Evolutionary conservation across 2,329 filamentous ascomycete genomes (phyloP), one percentile per base, ranked within the genome.

Genomic region (Ilyonectria robusta): DNA sequence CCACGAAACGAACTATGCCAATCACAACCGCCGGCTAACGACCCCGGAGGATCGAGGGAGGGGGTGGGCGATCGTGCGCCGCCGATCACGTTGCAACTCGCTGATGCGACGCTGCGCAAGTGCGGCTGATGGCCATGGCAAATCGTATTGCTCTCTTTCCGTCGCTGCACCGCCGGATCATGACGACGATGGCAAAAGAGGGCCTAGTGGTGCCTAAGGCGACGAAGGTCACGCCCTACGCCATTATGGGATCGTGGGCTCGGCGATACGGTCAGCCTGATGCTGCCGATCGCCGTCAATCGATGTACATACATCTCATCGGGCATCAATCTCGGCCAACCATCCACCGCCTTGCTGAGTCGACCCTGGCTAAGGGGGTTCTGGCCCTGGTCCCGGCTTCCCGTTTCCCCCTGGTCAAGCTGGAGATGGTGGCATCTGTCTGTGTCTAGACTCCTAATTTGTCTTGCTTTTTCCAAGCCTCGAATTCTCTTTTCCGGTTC

Each of bases 31-130:
- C 26, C 29, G 35, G 46, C 21, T 66, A 48, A 35, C 46, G 60
- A 58, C 21, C 58, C 51, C 29, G 29, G 58, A 53, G 37, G 42
- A 33, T 53, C 47, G 15, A 53, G 46, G 63, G 44, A 61, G 29
- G 61, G 42, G 51, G 40, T 55, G 46, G 63, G 58, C 63, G 56
- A 61, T 62, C 61, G 65, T 69, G 50, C 53, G 62, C 51, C 58
- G 72, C 62, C 70, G 72, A 75, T 75, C 72, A 73, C 66, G 70
- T 73, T 73, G 72, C 64, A 60, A 66, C 63, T 69, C 67, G 63
- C 48, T 65, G 64, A 72, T 73, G 66, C 65, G 66, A 75, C 68
- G 71, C 69, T 67, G 70, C 70, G 59, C 66, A 67, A 59, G 69
- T 65, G 71, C 71, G 70, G 67, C 67, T 70, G 69, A 71, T 47